Conservation (phyloP, 2,329 filamentous ascomycete species). For the Fusarium subglutinans region DNA sequence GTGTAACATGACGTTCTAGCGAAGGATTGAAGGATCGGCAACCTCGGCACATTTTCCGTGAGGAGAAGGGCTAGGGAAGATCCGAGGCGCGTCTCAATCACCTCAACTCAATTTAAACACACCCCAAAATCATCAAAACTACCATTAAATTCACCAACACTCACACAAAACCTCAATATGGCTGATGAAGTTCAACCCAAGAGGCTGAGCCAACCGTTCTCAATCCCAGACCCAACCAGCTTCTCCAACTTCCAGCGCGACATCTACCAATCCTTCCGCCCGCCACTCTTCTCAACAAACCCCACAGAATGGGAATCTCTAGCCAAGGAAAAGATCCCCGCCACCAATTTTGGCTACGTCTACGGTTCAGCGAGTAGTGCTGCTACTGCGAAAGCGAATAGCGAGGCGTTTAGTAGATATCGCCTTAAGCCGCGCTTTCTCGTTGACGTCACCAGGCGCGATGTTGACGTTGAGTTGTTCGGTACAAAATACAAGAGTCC, state of each 20-base stretch:
- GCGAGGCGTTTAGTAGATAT: conserved; percentile 63
- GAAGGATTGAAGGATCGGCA: neutral
- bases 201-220: conserved; percentile 5
- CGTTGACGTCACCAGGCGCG: conserved; percentile 53
- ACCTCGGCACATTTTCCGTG: conserved; percentile 3
- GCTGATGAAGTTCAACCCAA: conserved; percentile 5
- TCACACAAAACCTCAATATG: neutral
- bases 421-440: conserved; percentile 64
- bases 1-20: neutral
- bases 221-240: conserved; percentile 26
- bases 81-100: neutral
- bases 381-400: conserved; percentile 68
- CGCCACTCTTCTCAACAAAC: conserved; percentile 34
- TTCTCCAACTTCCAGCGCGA: conserved; percentile 37
- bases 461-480: conserved; percentile 63
- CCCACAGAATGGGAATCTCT: conserved; percentile 34
- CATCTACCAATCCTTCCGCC: conserved; percentile 37
- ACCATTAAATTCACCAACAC: rapidly evolving
- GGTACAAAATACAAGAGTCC: conserved; percentile 56
- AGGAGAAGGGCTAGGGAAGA: neutral
- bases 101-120: neutral
- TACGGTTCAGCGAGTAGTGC: conserved; percentile 69
- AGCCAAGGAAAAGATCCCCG: conserved; percentile 28
- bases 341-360: conserved; percentile 64
- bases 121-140: rapidly evolving